Conservation (phyloP, 768 basidiomycete species). For the Hysterangium stoloniferum region DNA sequence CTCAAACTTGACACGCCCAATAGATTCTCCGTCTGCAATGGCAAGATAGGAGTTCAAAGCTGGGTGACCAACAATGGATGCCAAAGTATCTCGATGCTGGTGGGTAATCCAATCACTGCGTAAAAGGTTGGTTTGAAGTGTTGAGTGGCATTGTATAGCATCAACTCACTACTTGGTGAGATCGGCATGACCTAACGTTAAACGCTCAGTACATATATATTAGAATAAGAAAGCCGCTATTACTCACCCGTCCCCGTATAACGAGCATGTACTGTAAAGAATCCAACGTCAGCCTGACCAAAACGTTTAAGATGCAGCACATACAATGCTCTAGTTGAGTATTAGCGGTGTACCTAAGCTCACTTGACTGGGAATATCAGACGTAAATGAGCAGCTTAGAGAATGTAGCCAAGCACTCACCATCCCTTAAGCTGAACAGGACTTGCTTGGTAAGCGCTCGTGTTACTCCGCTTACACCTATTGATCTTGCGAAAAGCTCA, state of each 20-base stretch:
- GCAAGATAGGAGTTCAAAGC: slow-evolving; percentile 80
- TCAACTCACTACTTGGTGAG: slow-evolving; percentile 83
- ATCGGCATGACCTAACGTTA: slow-evolving; percentile 79
- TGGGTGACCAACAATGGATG: slow-evolving; percentile 89
- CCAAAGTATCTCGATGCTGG: slow-evolving; percentile 92
- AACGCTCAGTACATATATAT: neutral
- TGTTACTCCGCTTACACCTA: neutral
- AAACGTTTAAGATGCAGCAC: slow-evolving; percentile 25
- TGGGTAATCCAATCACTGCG: slow-evolving; percentile 94
- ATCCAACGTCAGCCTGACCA: slow-evolving; percentile 7
- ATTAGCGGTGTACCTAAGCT: slow-evolving; percentile 92
- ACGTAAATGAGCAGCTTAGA: neutral
- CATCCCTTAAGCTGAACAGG: neutral
- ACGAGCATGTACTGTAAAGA: slow-evolving; percentile 89
- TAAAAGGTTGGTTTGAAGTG: slow-evolving; percentile 13
- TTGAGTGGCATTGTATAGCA: neutral
- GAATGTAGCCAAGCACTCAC: neutral
- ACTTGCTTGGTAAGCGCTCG: neutral
- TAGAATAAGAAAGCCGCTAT: neutral
- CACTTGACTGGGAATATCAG: slow-evolving; percentile 22
- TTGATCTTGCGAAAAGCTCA: neutral
- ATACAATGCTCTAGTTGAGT: slow-evolving; percentile 91
- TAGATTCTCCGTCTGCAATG: slow-evolving; percentile 91
- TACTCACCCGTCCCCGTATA: slow-evolving; percentile 89
- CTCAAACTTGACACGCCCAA: slow-evolving; percentile 85